Conservation (phyloP, 305 asterid species). For the Withania somnifera region DNA sequence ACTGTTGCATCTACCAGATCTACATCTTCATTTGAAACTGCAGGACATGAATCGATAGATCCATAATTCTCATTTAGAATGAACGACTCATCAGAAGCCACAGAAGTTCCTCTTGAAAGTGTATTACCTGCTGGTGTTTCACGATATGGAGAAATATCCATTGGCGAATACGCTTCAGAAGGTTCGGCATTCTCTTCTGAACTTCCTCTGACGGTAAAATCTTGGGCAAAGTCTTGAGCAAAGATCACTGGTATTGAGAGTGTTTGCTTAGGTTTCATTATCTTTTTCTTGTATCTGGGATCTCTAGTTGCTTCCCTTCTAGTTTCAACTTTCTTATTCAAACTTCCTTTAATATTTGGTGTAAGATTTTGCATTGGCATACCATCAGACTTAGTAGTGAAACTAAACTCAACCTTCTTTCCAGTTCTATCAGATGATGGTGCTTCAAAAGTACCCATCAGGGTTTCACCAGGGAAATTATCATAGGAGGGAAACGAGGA, state of each 20-base stretch:
- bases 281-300: conserved; percentile 59
- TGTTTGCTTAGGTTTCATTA: conserved; percentile 53
- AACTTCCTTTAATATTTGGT: conserved; percentile 39
- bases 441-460: conserved; percentile 23
- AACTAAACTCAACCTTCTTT: conserved; percentile 45
- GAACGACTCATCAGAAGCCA: conserved; percentile 53
- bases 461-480: conserved; percentile 20
- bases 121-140: conserved; percentile 41
- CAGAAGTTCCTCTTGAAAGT: conserved; percentile 59
- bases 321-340: conserved; percentile 47
- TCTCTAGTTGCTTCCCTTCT: conserved; percentile 52
- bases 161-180: conserved; percentile 76
- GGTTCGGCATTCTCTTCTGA: conserved; percentile 34
- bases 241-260: conserved; percentile 27
- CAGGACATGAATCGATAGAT: conserved; percentile 28
- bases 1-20: conserved; percentile 38
- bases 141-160: conserved; percentile 90
- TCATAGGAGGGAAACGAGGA: conserved; percentile 25
- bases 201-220: conserved; percentile 31
- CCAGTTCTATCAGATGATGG: conserved; percentile 29
- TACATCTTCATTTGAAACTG: conserved; percentile 39
- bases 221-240: conserved; percentile 42
- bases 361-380: conserved; percentile 29
- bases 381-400: conserved; percentile 34
- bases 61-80: conserved; percentile 33